phyloP scores from a whole-genome alignment of 441 rosid genomes.

The Gossypium lobatum region DNA sequence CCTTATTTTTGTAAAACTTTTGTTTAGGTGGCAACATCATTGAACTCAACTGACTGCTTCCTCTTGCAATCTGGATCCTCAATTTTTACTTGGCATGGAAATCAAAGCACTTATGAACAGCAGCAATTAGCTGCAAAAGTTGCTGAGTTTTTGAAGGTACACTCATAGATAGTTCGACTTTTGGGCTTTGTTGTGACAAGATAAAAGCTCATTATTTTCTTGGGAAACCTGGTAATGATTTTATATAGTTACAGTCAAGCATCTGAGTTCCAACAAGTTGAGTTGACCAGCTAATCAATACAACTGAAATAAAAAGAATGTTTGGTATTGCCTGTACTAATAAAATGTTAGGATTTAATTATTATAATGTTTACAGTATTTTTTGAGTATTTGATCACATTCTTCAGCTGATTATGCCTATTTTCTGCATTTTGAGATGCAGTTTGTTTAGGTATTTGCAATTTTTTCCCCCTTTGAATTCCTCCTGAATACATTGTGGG shows the following conservation, averaged over 20 bases:
- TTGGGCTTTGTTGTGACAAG: conserved; percentile 4
- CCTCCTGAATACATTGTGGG: not conserved
- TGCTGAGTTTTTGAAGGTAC: conserved; percentile 89
- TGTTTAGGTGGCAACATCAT: conserved; percentile 76
- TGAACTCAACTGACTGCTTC: conserved; percentile 81
- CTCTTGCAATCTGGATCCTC: conserved; percentile 98
- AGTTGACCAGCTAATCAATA: not conserved
- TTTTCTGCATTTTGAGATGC: not conserved
- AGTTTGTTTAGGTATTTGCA: not conserved
- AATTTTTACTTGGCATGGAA: conserved; percentile 89
- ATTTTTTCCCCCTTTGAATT: not conserved
- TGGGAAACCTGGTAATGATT: not conserved
- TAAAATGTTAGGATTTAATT: conserved; percentile 4
- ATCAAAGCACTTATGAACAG: conserved; percentile 86
- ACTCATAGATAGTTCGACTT: not conserved
- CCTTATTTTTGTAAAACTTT: conserved; percentile 5
- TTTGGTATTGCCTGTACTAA: not conserved
- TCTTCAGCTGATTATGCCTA: not conserved
- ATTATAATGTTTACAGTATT: not conserved
- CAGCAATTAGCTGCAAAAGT: conserved; percentile 75
- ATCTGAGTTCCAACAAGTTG: not conserved
- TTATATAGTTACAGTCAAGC: not conserved
- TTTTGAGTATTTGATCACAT: not conserved
- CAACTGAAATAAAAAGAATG: not conserved
- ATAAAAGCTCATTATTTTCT: not conserved